These are phyloP conservation scores for Geosmithia flava DNA, from an alignment of 2,329 filamentous ascomycete genomes.

Conservation along the genomic window DNA sequence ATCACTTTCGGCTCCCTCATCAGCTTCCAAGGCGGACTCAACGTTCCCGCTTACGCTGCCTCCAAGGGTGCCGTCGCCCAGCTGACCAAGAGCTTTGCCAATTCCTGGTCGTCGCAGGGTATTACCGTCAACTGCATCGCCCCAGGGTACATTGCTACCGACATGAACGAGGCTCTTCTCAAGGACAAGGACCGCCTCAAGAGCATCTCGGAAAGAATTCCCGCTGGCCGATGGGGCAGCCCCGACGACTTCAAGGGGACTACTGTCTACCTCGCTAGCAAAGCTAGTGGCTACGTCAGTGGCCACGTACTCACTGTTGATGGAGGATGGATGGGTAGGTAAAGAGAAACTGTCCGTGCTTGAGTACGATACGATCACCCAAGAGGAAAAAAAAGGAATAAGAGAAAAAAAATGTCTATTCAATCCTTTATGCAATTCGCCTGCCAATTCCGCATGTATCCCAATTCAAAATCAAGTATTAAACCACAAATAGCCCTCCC, in stretches of 20 bases:
- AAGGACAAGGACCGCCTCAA: conserved; percentile 55
- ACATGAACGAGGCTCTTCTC: conserved; percentile 82
- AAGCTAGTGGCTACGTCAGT: conserved; percentile 68
- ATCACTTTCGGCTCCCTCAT: conserved; percentile 79
- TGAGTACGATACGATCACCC: background rate
- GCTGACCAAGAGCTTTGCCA: conserved; percentile 72
- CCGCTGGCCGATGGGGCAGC: conserved; percentile 69
- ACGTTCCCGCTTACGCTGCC: conserved; percentile 78
- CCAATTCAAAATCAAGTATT: background rate
- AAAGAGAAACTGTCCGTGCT: conserved; percentile 6
- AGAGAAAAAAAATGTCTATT: background rate
- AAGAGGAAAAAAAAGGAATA: background rate
- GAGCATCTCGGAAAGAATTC: conserved; percentile 70
- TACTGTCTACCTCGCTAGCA: conserved; percentile 64
- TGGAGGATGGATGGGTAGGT: conserved; percentile 88
- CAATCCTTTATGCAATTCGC: background rate
- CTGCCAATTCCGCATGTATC: background rate
- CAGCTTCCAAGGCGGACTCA: conserved; percentile 77
- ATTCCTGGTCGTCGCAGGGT: conserved; percentile 74
- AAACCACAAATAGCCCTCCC: background rate
- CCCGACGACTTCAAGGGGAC: conserved; percentile 84
- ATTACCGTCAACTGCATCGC: conserved; percentile 82
- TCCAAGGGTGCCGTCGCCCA: conserved; percentile 78
- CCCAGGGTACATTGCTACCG: conserved; percentile 83
- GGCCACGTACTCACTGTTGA: conserved; percentile 77